These are phyloP conservation scores for Amniculicola lignicola DNA, from an alignment of 495 filamentous ascomycete species.

Conservation along the genomic window DNA sequence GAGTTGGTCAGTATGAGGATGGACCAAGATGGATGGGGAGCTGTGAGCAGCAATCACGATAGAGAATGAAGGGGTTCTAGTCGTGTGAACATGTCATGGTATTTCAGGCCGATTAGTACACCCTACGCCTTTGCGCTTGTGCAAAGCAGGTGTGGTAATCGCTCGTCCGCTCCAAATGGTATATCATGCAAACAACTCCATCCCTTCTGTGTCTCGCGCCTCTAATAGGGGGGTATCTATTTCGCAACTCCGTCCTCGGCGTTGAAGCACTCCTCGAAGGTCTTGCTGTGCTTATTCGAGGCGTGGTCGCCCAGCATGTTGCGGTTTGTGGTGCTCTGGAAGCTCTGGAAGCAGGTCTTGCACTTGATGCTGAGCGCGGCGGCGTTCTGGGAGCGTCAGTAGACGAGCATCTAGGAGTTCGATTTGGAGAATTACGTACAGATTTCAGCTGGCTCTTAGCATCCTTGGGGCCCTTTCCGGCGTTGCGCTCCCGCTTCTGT, in stretches of 20 bases:
- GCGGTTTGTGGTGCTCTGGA: slow-evolving; percentile 32
- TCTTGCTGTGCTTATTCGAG: slow-evolving; percentile 25
- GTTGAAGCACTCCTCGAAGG: slow-evolving; percentile 26
- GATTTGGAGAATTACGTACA: slow-evolving; percentile 6
- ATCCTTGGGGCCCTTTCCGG: slow-evolving; percentile 7
- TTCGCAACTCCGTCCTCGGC: slow-evolving; percentile 24
- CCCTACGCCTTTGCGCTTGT: too few relatives aligned
- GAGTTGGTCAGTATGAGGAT: too few relatives aligned
- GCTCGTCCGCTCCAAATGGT: too few relatives aligned
- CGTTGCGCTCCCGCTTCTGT: slow-evolving; percentile 29
- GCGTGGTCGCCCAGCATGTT: slow-evolving; percentile 31
- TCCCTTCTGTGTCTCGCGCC: too few relatives aligned
- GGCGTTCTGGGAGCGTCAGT: slow-evolving; percentile 19
- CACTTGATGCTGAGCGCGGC: slow-evolving; percentile 30
- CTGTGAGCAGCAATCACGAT: too few relatives aligned
- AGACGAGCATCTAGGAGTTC: background rate
- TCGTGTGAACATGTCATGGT: too few relatives aligned
- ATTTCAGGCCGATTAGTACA: too few relatives aligned
- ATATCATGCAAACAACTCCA: too few relatives aligned
- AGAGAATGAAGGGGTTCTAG: too few relatives aligned
- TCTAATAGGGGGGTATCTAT: slow-evolving; percentile 1
- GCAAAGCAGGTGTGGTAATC: too few relatives aligned
- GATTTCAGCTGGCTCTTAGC: slow-evolving; percentile 30
- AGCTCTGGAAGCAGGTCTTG: slow-evolving; percentile 33
- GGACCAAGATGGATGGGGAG: too few relatives aligned